Conservation (phyloP, 345 rosid genomes). For the Citrus unshiu region DNA sequence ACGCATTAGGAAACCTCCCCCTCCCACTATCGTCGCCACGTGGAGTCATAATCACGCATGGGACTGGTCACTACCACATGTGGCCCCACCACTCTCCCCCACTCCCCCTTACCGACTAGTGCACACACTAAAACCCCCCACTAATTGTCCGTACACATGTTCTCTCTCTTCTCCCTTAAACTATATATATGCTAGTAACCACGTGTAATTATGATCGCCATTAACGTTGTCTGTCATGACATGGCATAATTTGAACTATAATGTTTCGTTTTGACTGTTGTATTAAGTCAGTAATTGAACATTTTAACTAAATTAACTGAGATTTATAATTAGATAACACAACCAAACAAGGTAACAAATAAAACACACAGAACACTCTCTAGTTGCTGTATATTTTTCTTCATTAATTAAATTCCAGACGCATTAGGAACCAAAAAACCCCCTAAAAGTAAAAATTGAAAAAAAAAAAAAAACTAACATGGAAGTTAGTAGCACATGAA, state of each 20-base stretch:
- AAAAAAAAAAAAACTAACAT: neutral
- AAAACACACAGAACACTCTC: constrained; percentile 2
- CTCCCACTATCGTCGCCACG: constrained; percentile 28
- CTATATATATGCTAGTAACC: neutral
- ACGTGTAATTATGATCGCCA: neutral
- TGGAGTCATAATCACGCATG: constrained; percentile 50
- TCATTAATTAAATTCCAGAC: constrained; percentile 19
- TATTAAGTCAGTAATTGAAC: neutral
- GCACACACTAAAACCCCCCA: constrained; percentile 2
- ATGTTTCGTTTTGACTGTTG: neutral
- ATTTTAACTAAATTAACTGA: neutral
- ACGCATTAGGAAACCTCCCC: neutral
- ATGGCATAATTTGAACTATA: neutral
- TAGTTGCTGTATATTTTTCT: constrained; percentile 9
- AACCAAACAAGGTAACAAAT: neutral
- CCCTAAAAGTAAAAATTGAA: neutral
- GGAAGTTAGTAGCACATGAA: constrained; percentile 19
- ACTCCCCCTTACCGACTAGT: constrained; percentile 4
- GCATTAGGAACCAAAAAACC: constrained; percentile 15
- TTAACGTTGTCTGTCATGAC: neutral
- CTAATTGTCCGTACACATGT: constrained; percentile 26
- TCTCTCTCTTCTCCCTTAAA: neutral
- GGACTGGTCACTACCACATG: constrained; percentile 22
- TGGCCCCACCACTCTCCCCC: constrained; percentile 28
- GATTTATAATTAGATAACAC: neutral